Evolutionary conservation across 2,329 filamentous ascomycete genomes (phyloP), one percentile per base, ranked within the genome.

Genomic region (Scedosporium apiospermum): DNA sequence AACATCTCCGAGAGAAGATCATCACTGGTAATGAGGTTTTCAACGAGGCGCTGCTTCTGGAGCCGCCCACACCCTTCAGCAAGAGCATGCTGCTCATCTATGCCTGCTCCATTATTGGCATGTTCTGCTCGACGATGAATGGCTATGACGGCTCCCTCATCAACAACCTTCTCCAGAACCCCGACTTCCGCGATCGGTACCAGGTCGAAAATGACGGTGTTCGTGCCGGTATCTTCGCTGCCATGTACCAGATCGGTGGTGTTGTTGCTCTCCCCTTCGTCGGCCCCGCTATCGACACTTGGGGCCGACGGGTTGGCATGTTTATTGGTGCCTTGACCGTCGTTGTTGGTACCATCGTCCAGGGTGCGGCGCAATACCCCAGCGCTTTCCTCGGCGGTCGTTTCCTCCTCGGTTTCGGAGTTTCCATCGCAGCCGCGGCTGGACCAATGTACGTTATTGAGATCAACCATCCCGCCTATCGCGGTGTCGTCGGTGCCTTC

Each of bases 1-100:
- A 93, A 76, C 91, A 91, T 64, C 84, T 96, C 30, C 81, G 91
- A 42, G 90, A 93, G 66, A 82, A 91, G 58, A 96, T 96, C 65
- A 41, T 62, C 61, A 58, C 16, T 10, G 61, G 61, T 49, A 51
- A 62, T 27, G 61, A 62, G 53, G 61, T 53, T 53, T 62, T 66
- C 64, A 93, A 80, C 66, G 79, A 84, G 70, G 82, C 83, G 23
- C 75, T 80, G 70, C 68, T 82, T 68, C 79, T 80, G 71, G 82
- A 84, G 67, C 78, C 80, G 7, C 76, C 79, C 26, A 71, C 66
- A 42, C 71, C 77, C 55, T 79, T 73, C 69, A 75, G 75, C 38
- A 70, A 64, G 41, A 64, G 70, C 44, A 76, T 77, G 55, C 60
- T 77, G 63, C 65, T 78, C 66, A 70, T 80, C 65, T 80, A 80